Evolutionary conservation across 2,329 filamentous ascomycete species (phyloP).

Genomic region (Sporothrix brunneoviolacea): DNA sequence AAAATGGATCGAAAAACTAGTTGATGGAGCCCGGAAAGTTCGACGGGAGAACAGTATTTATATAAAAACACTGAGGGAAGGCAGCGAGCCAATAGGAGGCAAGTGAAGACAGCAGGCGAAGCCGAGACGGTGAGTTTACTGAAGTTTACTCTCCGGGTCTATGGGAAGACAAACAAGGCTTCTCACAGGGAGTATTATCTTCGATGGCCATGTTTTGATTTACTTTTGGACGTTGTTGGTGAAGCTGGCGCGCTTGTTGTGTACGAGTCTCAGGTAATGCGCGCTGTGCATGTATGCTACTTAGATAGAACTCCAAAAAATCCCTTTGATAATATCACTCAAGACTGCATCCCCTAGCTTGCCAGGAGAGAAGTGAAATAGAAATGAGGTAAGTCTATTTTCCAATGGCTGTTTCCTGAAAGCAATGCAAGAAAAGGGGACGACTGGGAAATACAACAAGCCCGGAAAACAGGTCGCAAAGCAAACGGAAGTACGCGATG

Average conservation of each 20-base stretch:
- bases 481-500: too few species aligned
- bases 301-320: slow-evolving; percentile 3
- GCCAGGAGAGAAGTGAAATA: too few species aligned
- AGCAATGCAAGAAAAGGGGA: slow-evolving; percentile 1
- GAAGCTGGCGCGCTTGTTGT: not conserved
- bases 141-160: too few species aligned
- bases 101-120: too few species aligned
- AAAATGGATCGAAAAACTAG: too few species aligned
- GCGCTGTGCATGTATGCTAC: not conserved
- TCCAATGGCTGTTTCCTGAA: slow-evolving; percentile 2
- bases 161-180: too few species aligned
- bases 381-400: too few species aligned
- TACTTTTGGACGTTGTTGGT: not conserved
- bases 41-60: not conserved
- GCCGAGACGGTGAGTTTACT: too few species aligned
- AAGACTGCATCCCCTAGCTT: not conserved
- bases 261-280: not conserved
- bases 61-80: not conserved
- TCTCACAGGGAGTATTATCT: too few species aligned
- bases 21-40: too few species aligned
- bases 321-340: not conserved
- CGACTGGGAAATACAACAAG: not conserved
- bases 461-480: too few species aligned
- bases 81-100: not conserved
- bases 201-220: slow-evolving; percentile 2